Percentiles rank a stretch among this genome's conserved stretches.
These are phyloP conservation scores for Oxalis stricta DNA, from an alignment of 441 rosid species.

Conservation along the genomic window DNA sequence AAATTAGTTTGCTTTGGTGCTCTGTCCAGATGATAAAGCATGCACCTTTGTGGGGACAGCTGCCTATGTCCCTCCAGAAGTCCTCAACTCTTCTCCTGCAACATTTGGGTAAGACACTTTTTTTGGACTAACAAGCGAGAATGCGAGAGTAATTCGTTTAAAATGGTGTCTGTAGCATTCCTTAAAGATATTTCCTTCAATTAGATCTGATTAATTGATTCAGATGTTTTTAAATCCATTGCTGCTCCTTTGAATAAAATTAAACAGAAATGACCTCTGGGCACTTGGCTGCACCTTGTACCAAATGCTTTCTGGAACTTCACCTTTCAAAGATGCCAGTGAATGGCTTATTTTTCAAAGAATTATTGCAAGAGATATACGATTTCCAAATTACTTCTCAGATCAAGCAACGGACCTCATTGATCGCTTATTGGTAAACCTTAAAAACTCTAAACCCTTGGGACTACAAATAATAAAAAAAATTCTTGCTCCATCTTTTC, in stretches of 20 bases:
- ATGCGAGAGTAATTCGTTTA: not conserved
- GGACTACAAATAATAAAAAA: too few species aligned
- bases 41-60: constrained; percentile 98
- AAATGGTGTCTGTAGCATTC: not conserved
- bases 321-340: constrained; percentile 97
- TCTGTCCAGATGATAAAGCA: constrained; percentile 77
- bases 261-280: constrained; percentile 97
- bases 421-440: constrained; percentile 70
- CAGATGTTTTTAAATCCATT: not conserved
- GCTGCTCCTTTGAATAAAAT: constrained; percentile 23
- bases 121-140: not conserved
- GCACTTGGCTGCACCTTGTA: constrained; percentile 98
- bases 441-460: constrained; percentile 7
- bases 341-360: constrained; percentile 99
- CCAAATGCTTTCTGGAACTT: constrained; percentile 99
- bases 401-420: constrained; percentile 84
- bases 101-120: constrained; percentile 62
- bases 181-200: too few species aligned
- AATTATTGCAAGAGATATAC: constrained; percentile 90
- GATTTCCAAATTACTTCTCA: constrained; percentile 86
- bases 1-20: constrained; percentile 13
- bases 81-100: constrained; percentile 95
- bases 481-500: not conserved
- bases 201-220: too few species aligned
- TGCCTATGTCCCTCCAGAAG: constrained; percentile 99